A percentile compares a stretch with the other conserved stretches of the same genome.
Conservation (phyloP, 2,329 filamentous ascomycete species). For the Neodidymelliopsis sp. region DNA sequence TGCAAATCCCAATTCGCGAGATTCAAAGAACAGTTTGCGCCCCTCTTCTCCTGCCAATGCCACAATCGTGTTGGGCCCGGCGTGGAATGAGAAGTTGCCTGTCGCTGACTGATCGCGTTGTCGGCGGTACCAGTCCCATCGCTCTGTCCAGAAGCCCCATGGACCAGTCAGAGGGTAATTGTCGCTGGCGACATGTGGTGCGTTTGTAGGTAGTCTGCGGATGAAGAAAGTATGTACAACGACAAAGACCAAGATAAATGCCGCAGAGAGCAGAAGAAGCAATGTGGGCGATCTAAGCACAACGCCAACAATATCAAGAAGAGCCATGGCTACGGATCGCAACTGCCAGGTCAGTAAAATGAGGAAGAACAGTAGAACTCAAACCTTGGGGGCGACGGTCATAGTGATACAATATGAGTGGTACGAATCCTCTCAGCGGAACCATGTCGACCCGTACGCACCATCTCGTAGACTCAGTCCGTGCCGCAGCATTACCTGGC, state of each 20-base stretch:
- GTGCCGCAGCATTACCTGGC: constrained; percentile 4
- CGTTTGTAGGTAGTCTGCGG: constrained; percentile 31
- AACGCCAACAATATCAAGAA: constrained; percentile 5
- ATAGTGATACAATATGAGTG: constrained; percentile 4
- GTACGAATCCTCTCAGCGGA: constrained; percentile 4
- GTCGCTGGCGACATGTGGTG: constrained; percentile 29
- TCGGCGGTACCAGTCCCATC: constrained; percentile 55
- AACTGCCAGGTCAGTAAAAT: background rate
- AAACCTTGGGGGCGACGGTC: background rate
- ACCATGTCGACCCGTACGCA: constrained; percentile 10
- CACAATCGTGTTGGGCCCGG: constrained; percentile 56
- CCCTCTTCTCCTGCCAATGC: constrained; percentile 54
- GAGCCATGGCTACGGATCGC: constrained; percentile 16
- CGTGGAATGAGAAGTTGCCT: constrained; percentile 60
- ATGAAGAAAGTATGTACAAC: constrained; percentile 24
- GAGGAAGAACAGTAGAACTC: background rate
- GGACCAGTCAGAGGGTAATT: constrained; percentile 55
- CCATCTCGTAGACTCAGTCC: constrained; percentile 3
- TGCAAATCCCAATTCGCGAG: constrained; percentile 53
- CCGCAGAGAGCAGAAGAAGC: constrained; percentile 15
- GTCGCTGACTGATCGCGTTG: constrained; percentile 41
- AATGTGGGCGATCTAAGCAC: constrained; percentile 19
- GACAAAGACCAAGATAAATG: constrained; percentile 22
- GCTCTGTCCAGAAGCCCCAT: constrained; percentile 56
- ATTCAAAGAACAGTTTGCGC: constrained; percentile 57